Percentiles rank a stretch among this genome's conserved stretches.
These are phyloP conservation scores for Marasmius oreades DNA, from an alignment of 1,284 basidiomycete genomes.

Conservation along the genomic window DNA sequence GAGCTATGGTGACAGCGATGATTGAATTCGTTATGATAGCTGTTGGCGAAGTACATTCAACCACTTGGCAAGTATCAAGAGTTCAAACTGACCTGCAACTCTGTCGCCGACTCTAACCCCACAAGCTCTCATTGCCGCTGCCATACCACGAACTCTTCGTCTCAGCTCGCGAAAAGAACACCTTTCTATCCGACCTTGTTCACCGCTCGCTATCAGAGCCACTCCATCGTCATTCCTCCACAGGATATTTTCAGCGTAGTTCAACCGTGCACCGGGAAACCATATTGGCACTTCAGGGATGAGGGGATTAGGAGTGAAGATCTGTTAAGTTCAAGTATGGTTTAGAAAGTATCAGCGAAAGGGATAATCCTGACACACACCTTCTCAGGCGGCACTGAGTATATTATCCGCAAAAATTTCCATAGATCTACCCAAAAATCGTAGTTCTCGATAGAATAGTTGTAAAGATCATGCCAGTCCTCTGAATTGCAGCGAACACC, in stretches of 20 bases:
- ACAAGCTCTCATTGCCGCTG: slow-evolving; percentile 50
- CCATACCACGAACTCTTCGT: slow-evolving; percentile 48
- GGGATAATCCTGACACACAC: slow-evolving; percentile 36
- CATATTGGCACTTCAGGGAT: slow-evolving; percentile 67
- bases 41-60: slow-evolving; percentile 20
- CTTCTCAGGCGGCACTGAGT: slow-evolving; percentile 31
- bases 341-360: neutral
- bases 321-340: slow-evolving; percentile 23
- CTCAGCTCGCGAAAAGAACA: slow-evolving; percentile 52
- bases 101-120: slow-evolving; percentile 56
- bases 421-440: slow-evolving; percentile 20
- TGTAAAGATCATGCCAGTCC: slow-evolving; percentile 16
- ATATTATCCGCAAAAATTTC: slow-evolving; percentile 16
- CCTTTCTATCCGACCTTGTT: slow-evolving; percentile 42
- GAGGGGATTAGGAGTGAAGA: slow-evolving; percentile 39
- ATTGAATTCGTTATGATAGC: slow-evolving; percentile 62
- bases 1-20: slow-evolving; percentile 49
- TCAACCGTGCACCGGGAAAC: slow-evolving; percentile 75
- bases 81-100: slow-evolving; percentile 49
- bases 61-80: neutral
- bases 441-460: slow-evolving; percentile 18
- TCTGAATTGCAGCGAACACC: slow-evolving; percentile 4
- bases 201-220: slow-evolving; percentile 52
- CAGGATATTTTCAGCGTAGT: slow-evolving; percentile 88
- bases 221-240: slow-evolving; percentile 53